Base-by-base conservation (phyloP, 306 rosid genomes). In the Dicorynia guianensis region DNA sequence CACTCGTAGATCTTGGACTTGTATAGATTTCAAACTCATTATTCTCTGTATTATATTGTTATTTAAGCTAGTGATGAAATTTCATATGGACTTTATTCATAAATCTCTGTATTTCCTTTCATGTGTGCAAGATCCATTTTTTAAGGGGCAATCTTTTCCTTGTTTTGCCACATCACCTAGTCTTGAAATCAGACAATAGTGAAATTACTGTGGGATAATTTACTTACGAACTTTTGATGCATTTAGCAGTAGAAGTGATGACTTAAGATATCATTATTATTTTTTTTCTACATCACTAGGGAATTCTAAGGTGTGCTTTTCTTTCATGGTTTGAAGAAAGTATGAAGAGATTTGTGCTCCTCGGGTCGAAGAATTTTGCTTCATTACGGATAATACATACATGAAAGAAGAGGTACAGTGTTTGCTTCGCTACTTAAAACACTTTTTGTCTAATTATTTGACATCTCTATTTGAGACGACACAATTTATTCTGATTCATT, bases 311-410 rank as follows among this genome's bases (percentile, higher is more conserved):
- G 40, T 25, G 43, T 79, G 59, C 50, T 75, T 69, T 78, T 76
- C 77, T 69, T 30, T 62, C 70, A 44, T 79, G 80, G 4, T 63
- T 82, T 82, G 84, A 68, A 96, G 99, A 70, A 96, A 96, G 75
- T 93, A 90, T 12, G 98, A 96, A 88, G 99, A 96, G 86, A 85
- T 89, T 42, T 76, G 84, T 75, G 93, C 97, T 43, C 99, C 97
- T 0, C 89, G 84, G 18, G 88, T 91, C 56, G 96, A 90, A 83
- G 99, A 93, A 11, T 96, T 93, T 71, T 96, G 99, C 84, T 73
- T 83, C 85, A 90, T 96, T 80, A 93, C 99, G 3, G 99, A 93
- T 78, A 89, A 83, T 79, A 89, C 99, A 69, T 96, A 90, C 88
- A 77, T 86, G 39, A 89, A 89, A 89, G 88, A 20, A 60, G 93